Conservation (phyloP, 208 protist species). For the Trypanosoma boissoni region DNA sequence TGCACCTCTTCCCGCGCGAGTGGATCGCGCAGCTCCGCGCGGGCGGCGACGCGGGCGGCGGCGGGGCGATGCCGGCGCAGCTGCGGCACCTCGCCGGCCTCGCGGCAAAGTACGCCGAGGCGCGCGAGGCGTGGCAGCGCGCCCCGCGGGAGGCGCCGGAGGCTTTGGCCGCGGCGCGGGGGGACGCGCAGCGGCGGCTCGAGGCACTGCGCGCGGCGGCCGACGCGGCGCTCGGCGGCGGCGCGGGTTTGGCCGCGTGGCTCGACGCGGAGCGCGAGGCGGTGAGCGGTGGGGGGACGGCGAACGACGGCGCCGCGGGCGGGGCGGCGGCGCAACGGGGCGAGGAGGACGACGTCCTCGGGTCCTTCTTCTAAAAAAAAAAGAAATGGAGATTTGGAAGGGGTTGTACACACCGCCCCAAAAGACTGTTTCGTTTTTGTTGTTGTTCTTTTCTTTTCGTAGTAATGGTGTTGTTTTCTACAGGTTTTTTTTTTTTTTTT, state of each 20-base stretch:
- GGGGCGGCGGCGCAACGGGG: slow-evolving; percentile 32
- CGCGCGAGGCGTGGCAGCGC: slow-evolving; percentile 53
- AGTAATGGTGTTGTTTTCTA: too few species aligned
- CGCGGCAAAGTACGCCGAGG: slow-evolving; percentile 65
- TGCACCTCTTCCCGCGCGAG: slow-evolving; percentile 69
- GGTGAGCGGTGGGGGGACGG: slow-evolving; percentile 46
- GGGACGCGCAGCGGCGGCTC: slow-evolving; percentile 18
- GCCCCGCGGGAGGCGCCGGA: slow-evolving; percentile 2
- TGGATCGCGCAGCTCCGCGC: slow-evolving; percentile 63
- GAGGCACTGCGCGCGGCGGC: slow-evolving; percentile 37
- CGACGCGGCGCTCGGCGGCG: slow-evolving; percentile 39
- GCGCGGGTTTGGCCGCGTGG: slow-evolving; percentile 48
- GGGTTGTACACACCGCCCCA: too few species aligned
- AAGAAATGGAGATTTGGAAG: not conserved
- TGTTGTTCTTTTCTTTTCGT: too few species aligned
- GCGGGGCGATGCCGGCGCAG: slow-evolving; percentile 23
- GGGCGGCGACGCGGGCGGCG: slow-evolving; percentile 22
- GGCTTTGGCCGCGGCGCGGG: slow-evolving; percentile 2
- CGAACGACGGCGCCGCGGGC: slow-evolving; percentile 14
- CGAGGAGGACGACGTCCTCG: slow-evolving; percentile 50
- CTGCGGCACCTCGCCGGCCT: slow-evolving; percentile 45
- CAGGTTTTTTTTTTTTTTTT: too few species aligned
- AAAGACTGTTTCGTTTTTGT: too few species aligned
- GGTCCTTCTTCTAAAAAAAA: slow-evolving; percentile 36
- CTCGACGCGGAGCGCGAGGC: slow-evolving; percentile 49